Conservation (phyloP, 768 basidiomycete species). For the Multifurca ochricompacta region DNA sequence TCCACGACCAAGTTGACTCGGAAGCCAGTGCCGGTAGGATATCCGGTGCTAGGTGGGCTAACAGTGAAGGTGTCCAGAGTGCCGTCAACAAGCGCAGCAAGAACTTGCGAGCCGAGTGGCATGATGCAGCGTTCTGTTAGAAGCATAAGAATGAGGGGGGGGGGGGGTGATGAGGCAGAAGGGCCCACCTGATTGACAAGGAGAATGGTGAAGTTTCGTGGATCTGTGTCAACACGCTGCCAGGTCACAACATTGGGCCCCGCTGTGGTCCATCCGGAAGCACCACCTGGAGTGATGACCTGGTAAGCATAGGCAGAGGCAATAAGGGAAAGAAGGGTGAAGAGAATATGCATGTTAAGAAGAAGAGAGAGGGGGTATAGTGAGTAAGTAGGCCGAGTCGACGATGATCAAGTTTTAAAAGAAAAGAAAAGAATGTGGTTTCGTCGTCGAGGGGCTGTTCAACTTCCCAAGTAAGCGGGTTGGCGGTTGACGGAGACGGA, state of each 20-base stretch:
- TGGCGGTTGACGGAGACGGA: neutral
- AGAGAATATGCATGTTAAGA: constrained; percentile 36
- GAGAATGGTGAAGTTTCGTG: constrained; percentile 57
- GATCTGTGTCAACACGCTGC: constrained; percentile 60
- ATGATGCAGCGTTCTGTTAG: constrained; percentile 27
- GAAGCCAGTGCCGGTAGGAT: constrained; percentile 55
- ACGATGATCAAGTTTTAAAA: neutral
- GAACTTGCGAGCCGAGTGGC: constrained; percentile 36
- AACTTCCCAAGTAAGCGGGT: neutral
- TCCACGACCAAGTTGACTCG: constrained; percentile 65
- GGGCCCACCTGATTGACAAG: constrained; percentile 53
- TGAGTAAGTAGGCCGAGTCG: neutral
- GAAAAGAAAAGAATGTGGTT: constrained; percentile 10
- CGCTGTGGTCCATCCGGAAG: constrained; percentile 50
- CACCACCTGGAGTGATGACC: constrained; percentile 33
- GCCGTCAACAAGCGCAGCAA: constrained; percentile 50
- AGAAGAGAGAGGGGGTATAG: neutral
- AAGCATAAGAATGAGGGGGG: neutral
- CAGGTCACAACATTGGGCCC: constrained; percentile 47
- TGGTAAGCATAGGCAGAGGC: constrained; percentile 54
- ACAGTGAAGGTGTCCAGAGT: constrained; percentile 33
- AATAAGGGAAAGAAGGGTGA: constrained; percentile 38
- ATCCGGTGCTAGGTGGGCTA: constrained; percentile 54
- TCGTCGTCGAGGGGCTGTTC: constrained; percentile 7
- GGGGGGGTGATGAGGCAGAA: neutral